Conservation (phyloP, 169 alveolate species). For the Eimeria maxima region DNA sequence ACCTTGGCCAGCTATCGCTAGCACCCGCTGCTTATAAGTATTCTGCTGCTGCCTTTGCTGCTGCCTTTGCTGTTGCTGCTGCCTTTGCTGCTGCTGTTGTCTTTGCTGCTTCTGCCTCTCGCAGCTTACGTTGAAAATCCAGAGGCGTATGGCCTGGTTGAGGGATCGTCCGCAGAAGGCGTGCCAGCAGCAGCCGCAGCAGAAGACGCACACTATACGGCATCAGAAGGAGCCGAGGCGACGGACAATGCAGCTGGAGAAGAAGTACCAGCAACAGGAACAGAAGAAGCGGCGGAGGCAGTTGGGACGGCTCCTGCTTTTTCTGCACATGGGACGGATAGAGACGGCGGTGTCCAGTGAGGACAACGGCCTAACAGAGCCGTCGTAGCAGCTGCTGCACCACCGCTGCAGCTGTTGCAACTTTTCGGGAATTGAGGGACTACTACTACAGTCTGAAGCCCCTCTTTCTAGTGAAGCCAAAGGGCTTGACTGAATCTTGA, state of each 20-base stretch:
- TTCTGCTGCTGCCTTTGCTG: neutral
- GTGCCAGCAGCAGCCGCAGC: constrained; percentile 24
- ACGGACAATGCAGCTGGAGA: neutral
- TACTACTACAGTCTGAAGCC: constrained; percentile 1
- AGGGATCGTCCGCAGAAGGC: constrained; percentile 28
- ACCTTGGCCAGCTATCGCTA: too few relatives aligned
- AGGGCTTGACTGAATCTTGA: constrained; percentile 33
- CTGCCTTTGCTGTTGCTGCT: neutral
- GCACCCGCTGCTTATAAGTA: too few relatives aligned
- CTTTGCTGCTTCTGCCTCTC: neutral
- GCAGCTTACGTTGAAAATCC: constrained; percentile 80
- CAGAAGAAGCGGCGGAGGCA: neutral
- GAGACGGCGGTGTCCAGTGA: constrained; percentile 27
- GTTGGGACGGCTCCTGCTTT: neutral
- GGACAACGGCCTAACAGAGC: neutral
- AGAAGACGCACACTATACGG: neutral
- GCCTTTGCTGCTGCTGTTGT: neutral
- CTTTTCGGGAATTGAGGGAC: neutral
- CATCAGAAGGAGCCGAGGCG: constrained; percentile 5
- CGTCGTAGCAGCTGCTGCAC: neutral
- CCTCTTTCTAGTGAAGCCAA: constrained; percentile 44
- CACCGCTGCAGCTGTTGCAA: neutral
- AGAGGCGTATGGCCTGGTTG: constrained; percentile 70
- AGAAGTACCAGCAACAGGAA: constrained; percentile 6
- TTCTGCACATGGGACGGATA: constrained; percentile 32